Percentiles rank a stretch among this genome's conserved stretches.
These are phyloP conservation scores for Colletotrichum navitas DNA, from an alignment of 2,329 filamentous ascomycete genomes.

Conservation along the genomic window DNA sequence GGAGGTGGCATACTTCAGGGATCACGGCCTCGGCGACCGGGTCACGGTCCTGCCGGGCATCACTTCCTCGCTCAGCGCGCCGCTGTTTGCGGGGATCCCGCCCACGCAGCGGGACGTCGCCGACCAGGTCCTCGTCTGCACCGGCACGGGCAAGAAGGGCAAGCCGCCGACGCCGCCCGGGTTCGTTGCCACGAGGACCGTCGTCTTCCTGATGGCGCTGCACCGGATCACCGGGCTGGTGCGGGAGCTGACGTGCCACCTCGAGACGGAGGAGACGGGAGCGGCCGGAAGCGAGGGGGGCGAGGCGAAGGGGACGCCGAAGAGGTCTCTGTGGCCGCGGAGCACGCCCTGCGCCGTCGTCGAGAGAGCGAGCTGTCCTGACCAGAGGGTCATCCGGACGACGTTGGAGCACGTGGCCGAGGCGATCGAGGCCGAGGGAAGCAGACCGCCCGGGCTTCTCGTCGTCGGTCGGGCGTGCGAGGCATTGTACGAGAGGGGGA, in stretches of 20 bases:
- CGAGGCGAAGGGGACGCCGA: neutral
- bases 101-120: slow-evolving; percentile 89
- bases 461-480: slow-evolving; percentile 89
- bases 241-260: slow-evolving; percentile 71
- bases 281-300: slow-evolving; percentile 48
- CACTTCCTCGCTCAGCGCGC: slow-evolving; percentile 87
- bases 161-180: slow-evolving; percentile 84
- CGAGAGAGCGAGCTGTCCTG: slow-evolving; percentile 92
- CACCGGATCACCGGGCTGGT: slow-evolving; percentile 85
- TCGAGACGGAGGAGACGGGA: slow-evolving; percentile 49
- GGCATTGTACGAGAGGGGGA: slow-evolving; percentile 72
- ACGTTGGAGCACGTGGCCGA: slow-evolving; percentile 83
- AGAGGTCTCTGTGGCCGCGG: slow-evolving; percentile 73
- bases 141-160: slow-evolving; percentile 93
- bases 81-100: slow-evolving; percentile 89
- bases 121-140: slow-evolving; percentile 96
- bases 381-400: slow-evolving; percentile 92
- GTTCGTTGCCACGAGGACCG: slow-evolving; percentile 81
- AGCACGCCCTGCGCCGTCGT: slow-evolving; percentile 92
- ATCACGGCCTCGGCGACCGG: slow-evolving; percentile 73
- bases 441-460: slow-evolving; percentile 87
- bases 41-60: slow-evolving; percentile 87
- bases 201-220: slow-evolving; percentile 95
- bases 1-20: slow-evolving; percentile 86
- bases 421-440: slow-evolving; percentile 90